Evolutionary conservation across 345 rosid genomes (phyloP), one percentile per base, ranked within the genome.

Genomic region (Eucalyptus albens): DNA sequence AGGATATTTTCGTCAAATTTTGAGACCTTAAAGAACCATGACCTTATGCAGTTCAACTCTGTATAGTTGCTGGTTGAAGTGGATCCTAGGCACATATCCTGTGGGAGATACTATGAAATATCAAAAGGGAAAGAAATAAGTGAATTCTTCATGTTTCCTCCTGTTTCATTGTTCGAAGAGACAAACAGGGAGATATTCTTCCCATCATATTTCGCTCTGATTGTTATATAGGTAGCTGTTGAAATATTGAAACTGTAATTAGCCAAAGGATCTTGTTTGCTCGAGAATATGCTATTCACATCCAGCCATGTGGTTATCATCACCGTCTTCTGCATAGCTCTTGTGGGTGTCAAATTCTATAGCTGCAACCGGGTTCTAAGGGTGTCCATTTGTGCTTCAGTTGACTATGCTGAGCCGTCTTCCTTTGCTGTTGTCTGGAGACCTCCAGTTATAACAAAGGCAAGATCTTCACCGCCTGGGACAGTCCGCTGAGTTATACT

Each of bases 361-460:
- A 2, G 97, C 96, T 40, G 96, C 95, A 3, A 93, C 93, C 16
- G 15, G 44, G 19, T 94, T 93, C 50, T 51, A 80, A 15, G 87
- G 31, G 44, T 92, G 65, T 10, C 91, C 92, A 29, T 95, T 92
- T n/a, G 92, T 87, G 17, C 1, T 87, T 26, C 83, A 60, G 88
- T 96, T 95, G 82, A 95, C 94, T 7, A 96, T 86, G 47, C 98
- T 95, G 3, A 97, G 96, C 98, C 99, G 94, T 87, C 94, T 87
- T 42, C 98, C 97, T 0, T 90, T 15, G 90, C 98, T 96, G 67
- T 88, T 88, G 3, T 19, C 45, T 2, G 96, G 97, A 91, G 92
- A 27, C 15, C 4, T 1, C 83, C 91, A 15, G 97, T 89, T 85
- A 97, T 47, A 60, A 96, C 87, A 87, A 97, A 97, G 53, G 98